phyloP scores from a whole-genome alignment of 495 filamentous ascomycete genomes.

The Amphirosellinia nigrospora region DNA sequence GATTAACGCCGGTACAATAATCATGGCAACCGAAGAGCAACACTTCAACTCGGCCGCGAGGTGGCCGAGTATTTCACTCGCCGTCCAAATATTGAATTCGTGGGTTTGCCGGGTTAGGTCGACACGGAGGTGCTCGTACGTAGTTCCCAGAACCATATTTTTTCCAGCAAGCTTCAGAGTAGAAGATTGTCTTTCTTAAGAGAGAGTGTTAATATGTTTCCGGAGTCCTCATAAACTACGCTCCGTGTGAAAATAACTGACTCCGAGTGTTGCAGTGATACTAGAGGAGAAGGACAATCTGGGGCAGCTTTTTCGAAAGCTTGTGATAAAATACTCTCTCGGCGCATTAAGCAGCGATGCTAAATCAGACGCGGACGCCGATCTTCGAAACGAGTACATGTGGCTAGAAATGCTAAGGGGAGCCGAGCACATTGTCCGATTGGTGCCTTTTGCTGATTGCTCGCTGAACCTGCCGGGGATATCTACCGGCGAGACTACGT shows the following conservation, averaged over 20 bases:
- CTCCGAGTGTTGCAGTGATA: too few species aligned
- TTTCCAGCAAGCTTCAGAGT: too few species aligned
- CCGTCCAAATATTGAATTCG: neutral
- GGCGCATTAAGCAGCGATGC: neutral
- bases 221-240: too few species aligned
- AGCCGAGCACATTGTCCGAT: slow-evolving; percentile 31
- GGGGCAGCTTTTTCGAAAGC: neutral
- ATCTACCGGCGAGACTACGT: neutral
- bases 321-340: slow-evolving; percentile 34
- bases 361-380: neutral
- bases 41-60: neutral
- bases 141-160: too few species aligned
- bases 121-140: slow-evolving; percentile 15
- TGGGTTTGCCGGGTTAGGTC: slow-evolving; percentile 14
- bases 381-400: slow-evolving; percentile 26
- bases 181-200: too few species aligned
- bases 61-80: slow-evolving; percentile 1
- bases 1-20: neutral
- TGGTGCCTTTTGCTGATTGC: slow-evolving; percentile 18
- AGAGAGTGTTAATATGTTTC: too few species aligned
- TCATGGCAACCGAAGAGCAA: neutral
- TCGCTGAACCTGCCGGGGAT: slow-evolving; percentile 13
- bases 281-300: neutral
- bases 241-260: too few species aligned
- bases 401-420: slow-evolving; percentile 28